Evolutionary conservation across 805 yeast genomes (phyloP).

Genomic region (Candida awuae): DNA sequence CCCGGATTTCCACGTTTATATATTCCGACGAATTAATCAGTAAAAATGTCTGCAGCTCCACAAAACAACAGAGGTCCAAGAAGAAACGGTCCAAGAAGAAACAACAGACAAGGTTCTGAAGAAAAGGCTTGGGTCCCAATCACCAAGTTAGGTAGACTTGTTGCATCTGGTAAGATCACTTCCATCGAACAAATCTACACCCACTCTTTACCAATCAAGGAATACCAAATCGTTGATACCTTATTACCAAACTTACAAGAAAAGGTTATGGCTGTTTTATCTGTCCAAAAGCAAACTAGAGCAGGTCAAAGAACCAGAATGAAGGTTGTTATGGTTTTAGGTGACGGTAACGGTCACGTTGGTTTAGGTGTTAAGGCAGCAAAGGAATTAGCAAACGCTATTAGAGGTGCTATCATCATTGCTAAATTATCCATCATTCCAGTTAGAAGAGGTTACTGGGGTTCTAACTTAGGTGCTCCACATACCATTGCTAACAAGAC

Average conservation of each 20-base stretch:
- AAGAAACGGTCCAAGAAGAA: constrained; percentile 46
- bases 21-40: constrained; percentile 43
- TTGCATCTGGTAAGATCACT: constrained; percentile 95
- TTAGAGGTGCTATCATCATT: constrained; percentile 98
- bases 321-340: constrained; percentile 99
- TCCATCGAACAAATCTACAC: constrained; percentile 97
- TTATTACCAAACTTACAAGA: constrained; percentile 93
- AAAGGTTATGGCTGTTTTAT: constrained; percentile 99
- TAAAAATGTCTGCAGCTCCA: constrained; percentile 40
- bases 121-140: constrained; percentile 99
- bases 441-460: constrained; percentile 99
- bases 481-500: constrained; percentile 97
- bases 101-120: constrained; percentile 77
- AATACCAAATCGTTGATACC: constrained; percentile 96
- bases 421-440: constrained; percentile 98
- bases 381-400: constrained; percentile 99
- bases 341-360: constrained; percentile 99
- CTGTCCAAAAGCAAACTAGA: constrained; percentile 99
- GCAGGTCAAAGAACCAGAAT: constrained; percentile 99
- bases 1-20: constrained; percentile 61
- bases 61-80: constrained; percentile 35
- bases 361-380: constrained; percentile 99
- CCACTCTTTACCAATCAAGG: constrained; percentile 99
- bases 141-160: constrained; percentile 99
- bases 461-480: constrained; percentile 98